Evolutionary conservation across 208 protist species (phyloP).

Genomic region (Ichthyophonus hoferi): DNA sequence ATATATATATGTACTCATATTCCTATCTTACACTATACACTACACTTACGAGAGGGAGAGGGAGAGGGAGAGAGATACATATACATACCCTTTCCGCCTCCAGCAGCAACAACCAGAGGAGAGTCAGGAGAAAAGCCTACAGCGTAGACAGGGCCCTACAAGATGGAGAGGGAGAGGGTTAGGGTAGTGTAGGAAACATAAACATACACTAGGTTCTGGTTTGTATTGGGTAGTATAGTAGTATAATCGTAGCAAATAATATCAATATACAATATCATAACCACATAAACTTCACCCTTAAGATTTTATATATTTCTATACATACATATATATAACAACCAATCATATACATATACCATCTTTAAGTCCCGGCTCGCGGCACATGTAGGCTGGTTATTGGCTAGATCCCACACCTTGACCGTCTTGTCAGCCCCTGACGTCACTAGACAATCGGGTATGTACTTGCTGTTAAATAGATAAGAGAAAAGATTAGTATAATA

Average conservation of each 20-base stretch:
- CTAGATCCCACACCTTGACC: constrained; percentile 39
- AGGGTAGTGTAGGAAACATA: background rate
- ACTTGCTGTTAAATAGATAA: background rate
- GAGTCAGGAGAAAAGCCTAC: constrained; percentile 34
- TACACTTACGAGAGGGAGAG: no score
- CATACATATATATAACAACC: background rate
- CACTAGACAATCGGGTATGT: constrained; percentile 22
- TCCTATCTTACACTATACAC: no score
- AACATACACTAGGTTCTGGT: no score
- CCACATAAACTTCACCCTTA: no score
- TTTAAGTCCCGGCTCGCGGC: background rate
- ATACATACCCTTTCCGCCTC: constrained; percentile 41
- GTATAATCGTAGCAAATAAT: no score
- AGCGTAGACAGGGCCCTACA: constrained; percentile 47
- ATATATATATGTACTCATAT: no score
- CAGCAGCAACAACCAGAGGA: constrained; percentile 37
- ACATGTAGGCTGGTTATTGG: background rate
- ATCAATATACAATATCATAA: no score
- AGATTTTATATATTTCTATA: no score
- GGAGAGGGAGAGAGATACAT: no score
- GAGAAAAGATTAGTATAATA: background rate
- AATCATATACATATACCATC: constrained; percentile 10
- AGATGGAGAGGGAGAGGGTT: no score
- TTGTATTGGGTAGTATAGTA: no score
- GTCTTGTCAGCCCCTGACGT: constrained; percentile 32